Evolutionary conservation across 106 monocot species (phyloP).

Genomic region (Vanilla planifolia): DNA sequence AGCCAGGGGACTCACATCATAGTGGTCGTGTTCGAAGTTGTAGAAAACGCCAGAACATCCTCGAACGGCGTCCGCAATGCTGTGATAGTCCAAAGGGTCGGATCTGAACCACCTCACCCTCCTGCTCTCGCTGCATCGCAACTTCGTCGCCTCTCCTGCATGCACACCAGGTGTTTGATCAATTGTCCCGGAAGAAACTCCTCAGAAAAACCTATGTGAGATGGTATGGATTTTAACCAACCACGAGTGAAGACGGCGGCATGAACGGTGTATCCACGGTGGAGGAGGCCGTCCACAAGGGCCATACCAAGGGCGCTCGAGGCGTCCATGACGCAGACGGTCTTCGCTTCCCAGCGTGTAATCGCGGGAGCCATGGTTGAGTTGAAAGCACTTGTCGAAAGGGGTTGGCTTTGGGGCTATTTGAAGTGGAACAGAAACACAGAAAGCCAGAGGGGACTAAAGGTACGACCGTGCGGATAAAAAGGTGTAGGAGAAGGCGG

Average conservation of each 20-base stretch:
- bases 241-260: slow-evolving; percentile 49
- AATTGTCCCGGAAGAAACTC: not conserved
- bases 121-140: slow-evolving; percentile 18
- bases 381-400: not conserved
- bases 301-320: slow-evolving; percentile 39
- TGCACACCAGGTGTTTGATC: not conserved
- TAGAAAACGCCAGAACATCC: slow-evolving; percentile 95
- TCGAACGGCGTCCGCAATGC: slow-evolving; percentile 65
- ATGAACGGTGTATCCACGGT: slow-evolving; percentile 72
- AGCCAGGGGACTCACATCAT: slow-evolving; percentile 55
- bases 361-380: slow-evolving; percentile 16
- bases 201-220: not conserved
- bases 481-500: slow-evolving; percentile 3
- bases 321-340: slow-evolving; percentile 89
- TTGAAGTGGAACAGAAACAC: slow-evolving; percentile 1
- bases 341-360: slow-evolving; percentile 17
- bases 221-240: not conserved
- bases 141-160: slow-evolving; percentile 13
- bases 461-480: slow-evolving; percentile 1
- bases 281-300: slow-evolving; percentile 63
- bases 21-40: slow-evolving; percentile 51
- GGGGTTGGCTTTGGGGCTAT: not conserved
- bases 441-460: not conserved
- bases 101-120: slow-evolving; percentile 48
- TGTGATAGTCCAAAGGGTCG: slow-evolving; percentile 88